Evolutionary conservation across 331 rosid species (phyloP), one percentile per base, ranked within the genome.

Genomic region (Arachis monticola): DNA sequence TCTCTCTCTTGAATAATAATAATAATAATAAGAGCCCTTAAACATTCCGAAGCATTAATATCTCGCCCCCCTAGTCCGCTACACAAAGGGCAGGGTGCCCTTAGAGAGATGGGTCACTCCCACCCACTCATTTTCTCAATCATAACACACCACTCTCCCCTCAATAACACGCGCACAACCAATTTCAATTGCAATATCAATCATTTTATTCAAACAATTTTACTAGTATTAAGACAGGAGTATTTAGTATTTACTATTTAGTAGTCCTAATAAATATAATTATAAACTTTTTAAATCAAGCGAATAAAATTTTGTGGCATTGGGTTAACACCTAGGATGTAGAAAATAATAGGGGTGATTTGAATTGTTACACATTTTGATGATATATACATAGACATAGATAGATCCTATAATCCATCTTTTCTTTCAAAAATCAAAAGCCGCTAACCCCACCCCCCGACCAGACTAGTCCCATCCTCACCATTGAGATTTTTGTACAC

Each of bases 101-200:
- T 77, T 81, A 86, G 74, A 80, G 56, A 73, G 84, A 86, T 84
- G 88, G 88, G 83, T 81, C 90, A 80, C 78, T 91, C 86, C 89
- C 91, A 88, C 95, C 96, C 97, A 94, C 96, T 91, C 95, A 87
- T 91, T 91, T 88, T 60, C 76, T 87, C 95, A 90, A 94, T 94
- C 97, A 94, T 91, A 76, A 79, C 87, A 79, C 83, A 30, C 67
- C 17, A 69, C 83, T 41, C 12, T 44, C 5, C 0, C 59, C 48
- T 70, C 50, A 2, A 27, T 5, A 71, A 8, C 80, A 67, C 84
- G 67, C 87, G 58, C 84, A 3, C 56, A 10, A 30, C 4, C 2
- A 48, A 48, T 35, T 35, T 35, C 22, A 17, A 17, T 17, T 17
- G 22, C 22, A 17, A 17, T 17, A 17, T 17, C 22, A 17, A 22